These are phyloP conservation scores for Coniferiporia sulphurascens DNA, from an alignment of 1,284 basidiomycete genomes.

Conservation along the genomic window DNA sequence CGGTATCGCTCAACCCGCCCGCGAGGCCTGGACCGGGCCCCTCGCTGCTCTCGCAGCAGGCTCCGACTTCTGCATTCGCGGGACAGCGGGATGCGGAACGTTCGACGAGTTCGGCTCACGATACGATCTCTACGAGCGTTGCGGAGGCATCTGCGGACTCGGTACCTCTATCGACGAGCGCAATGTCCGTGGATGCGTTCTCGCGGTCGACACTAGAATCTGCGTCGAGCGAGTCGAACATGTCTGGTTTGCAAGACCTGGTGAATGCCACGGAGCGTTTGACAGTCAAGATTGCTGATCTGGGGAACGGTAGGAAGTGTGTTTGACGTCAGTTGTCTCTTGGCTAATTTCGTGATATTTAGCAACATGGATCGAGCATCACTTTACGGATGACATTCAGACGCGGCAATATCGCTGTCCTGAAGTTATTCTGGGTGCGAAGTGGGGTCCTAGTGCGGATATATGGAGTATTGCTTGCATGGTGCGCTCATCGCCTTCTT, in stretches of 20 bases:
- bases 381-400: conserved; percentile 95
- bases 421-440: conserved; percentile 92
- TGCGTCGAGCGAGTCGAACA: conserved; percentile 23
- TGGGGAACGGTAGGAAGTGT: conserved; percentile 73
- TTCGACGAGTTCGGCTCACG: conserved; percentile 22
- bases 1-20: conserved; percentile 56
- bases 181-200: conserved; percentile 36
- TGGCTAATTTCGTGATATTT: conserved; percentile 19
- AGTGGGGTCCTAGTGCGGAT: conserved; percentile 93
- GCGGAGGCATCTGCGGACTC: conserved; percentile 5
- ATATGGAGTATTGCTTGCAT: conserved; percentile 96
- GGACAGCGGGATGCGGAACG: conserved; percentile 21
- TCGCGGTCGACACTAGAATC: conserved; percentile 28
- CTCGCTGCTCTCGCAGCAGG: conserved; percentile 79
- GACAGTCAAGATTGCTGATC: conserved; percentile 98
- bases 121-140: conserved; percentile 15
- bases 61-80: conserved; percentile 32
- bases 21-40: conserved; percentile 50
- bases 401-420: conserved; percentile 97
- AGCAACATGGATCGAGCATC: conserved; percentile 87
- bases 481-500: conserved; percentile 42
- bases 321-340: conserved; percentile 10
- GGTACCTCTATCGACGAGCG: conserved; percentile 32
- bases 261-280: conserved; percentile 60
- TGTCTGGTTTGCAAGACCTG: conserved; percentile 26